These are phyloP conservation scores for Apiospora phragmitis DNA, from an alignment of 2,329 filamentous ascomycete genomes.

Conservation along the genomic window DNA sequence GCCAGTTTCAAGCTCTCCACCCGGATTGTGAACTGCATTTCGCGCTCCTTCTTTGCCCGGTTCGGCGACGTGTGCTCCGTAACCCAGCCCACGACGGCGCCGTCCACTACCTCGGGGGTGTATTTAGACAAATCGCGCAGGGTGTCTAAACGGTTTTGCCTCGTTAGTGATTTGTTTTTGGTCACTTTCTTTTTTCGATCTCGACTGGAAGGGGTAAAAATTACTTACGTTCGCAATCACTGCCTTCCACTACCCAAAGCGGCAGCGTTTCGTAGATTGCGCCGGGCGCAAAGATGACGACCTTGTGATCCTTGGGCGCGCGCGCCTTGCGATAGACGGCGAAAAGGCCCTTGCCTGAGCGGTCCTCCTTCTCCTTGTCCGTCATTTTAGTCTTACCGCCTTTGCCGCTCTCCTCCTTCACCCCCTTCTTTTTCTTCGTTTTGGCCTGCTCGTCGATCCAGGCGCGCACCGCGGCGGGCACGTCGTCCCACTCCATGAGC, in stretches of 20 bases:
- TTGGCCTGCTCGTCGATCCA: conserved; percentile 44
- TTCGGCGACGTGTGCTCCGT: conserved; percentile 31
- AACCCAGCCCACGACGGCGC: conserved; percentile 31
- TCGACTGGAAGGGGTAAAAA: not conserved
- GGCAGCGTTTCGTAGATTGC: conserved; percentile 51
- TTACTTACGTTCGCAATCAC: conserved; percentile 42
- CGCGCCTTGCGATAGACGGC: conserved; percentile 21
- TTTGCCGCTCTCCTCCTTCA: conserved; percentile 32
- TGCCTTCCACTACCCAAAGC: conserved; percentile 47
- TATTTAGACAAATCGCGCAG: conserved; percentile 28
- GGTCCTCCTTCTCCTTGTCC: conserved; percentile 27
- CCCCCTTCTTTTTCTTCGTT: conserved; percentile 39
- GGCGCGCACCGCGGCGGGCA: conserved; percentile 44
- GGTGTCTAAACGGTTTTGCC: not conserved
- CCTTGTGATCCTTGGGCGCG: conserved; percentile 17
- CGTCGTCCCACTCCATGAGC: conserved; percentile 44
- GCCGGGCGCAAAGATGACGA: conserved; percentile 54
- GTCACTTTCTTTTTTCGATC: fast-evolving
- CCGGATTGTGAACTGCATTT: conserved; percentile 37
- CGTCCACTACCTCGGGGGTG: conserved; percentile 24
- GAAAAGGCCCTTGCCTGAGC: not conserved
- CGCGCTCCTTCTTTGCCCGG: conserved; percentile 21
- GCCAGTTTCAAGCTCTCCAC: not conserved
- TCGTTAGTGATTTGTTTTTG: not conserved
- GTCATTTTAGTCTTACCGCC: conserved; percentile 14